Percentiles rank a stretch among this genome's conserved stretches.
Evolutionary conservation across 116 monocot species (phyloP).

Genomic region (Trichopus zeylanicus): DNA sequence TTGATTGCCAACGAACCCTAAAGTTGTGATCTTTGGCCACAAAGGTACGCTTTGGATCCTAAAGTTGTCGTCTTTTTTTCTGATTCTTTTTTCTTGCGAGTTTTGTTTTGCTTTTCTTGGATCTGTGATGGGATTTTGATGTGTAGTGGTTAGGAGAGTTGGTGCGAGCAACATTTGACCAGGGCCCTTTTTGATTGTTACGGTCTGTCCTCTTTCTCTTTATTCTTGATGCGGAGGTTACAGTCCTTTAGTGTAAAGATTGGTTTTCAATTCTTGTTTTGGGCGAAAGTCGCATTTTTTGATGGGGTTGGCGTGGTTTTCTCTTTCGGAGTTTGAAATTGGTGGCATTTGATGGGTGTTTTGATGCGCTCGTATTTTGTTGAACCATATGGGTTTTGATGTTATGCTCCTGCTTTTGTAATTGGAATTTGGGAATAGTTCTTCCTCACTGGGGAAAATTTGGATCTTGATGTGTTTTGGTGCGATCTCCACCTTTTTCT

Average conservation of each 20-base stretch:
- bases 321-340: background rate
- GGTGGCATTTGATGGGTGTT: background rate
- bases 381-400: background rate
- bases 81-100: background rate
- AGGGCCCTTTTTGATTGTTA: background rate
- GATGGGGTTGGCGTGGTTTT: background rate
- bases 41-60: background rate
- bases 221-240: background rate
- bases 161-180: background rate
- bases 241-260: background rate
- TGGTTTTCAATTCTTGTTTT: background rate
- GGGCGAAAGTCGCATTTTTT: background rate
- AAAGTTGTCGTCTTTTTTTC: background rate
- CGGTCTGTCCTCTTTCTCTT: background rate
- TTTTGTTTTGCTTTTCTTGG: background rate
- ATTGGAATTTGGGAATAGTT: background rate
- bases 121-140: background rate
- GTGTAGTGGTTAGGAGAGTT: background rate
- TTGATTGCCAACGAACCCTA: no score
- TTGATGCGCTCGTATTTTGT: background rate
- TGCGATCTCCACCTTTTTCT: background rate
- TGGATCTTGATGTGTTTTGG: slow-evolving; percentile 1
- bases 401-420: background rate
- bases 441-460: background rate
- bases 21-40: slow-evolving; percentile 2